These are phyloP conservation scores for Trichophyton verrucosum DNA, from an alignment of 2,329 filamentous ascomycete species.

Conservation along the genomic window DNA sequence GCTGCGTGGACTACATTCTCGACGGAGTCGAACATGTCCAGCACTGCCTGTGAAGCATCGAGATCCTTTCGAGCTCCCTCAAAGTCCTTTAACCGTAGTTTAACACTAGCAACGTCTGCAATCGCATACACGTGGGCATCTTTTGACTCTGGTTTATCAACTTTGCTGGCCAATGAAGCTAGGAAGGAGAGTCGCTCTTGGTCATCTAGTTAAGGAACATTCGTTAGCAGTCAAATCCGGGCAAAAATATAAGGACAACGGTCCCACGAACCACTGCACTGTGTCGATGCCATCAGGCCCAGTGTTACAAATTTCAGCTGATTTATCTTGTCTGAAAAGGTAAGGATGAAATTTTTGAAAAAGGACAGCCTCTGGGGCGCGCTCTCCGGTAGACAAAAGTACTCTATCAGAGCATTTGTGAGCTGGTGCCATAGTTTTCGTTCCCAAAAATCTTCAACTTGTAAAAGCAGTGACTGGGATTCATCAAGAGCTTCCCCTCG, in stretches of 20 bases:
- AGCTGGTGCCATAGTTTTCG: conserved; percentile 98
- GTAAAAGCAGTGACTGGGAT: conserved; percentile 74
- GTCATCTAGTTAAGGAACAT: conserved; percentile 32
- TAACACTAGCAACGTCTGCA: conserved; percentile 77
- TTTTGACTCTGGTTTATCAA: conserved; percentile 83
- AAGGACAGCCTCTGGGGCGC: conserved; percentile 73
- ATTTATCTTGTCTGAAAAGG: conserved; percentile 97
- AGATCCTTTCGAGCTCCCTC: conserved; percentile 78
- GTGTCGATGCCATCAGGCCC: conserved; percentile 71
- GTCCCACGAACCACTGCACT: conserved; percentile 43
- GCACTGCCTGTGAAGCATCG: conserved; percentile 71
- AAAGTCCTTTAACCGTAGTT: conserved; percentile 65
- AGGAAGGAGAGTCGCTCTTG: conserved; percentile 78
- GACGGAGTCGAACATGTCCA: conserved; percentile 87
- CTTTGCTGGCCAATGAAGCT: conserved; percentile 68
- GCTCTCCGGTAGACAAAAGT: conserved; percentile 74
- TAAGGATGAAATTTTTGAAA: conserved; percentile 89
- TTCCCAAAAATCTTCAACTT: conserved; percentile 96
- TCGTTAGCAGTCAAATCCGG: not conserved
- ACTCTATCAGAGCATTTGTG: conserved; percentile 74
- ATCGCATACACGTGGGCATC: conserved; percentile 92
- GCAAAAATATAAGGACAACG: not conserved
- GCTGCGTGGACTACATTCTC: conserved; percentile 91
- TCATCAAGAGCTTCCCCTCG: conserved; percentile 78
- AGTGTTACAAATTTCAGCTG: conserved; percentile 92